These are phyloP conservation scores for Cladosporium sp. DNA, from an alignment of 2,329 filamentous ascomycete species.

Conservation along the genomic window DNA sequence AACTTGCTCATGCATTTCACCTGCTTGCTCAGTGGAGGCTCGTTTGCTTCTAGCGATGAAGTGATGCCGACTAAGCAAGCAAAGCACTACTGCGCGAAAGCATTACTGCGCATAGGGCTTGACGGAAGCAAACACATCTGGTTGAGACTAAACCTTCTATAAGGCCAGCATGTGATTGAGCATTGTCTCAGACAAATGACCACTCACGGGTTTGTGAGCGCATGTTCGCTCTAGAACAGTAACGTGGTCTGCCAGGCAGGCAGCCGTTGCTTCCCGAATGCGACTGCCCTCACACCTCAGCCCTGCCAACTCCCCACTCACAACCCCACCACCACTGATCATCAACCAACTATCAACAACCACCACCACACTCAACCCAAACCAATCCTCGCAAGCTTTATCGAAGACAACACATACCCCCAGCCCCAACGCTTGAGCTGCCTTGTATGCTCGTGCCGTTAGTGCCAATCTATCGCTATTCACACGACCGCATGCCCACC, in stretches of 20 bases:
- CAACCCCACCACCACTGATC: not conserved
- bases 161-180: not conserved
- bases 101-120: not conserved
- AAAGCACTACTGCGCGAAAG: not conserved
- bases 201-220: not conserved
- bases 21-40: not conserved
- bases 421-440: not conserved
- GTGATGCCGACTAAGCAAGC: not conserved
- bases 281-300: not conserved
- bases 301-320: not conserved
- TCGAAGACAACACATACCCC: not conserved
- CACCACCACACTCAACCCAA: not conserved
- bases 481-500: slow-evolving; percentile 10
- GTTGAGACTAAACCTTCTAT: not conserved
- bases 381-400: not conserved
- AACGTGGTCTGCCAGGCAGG: not conserved
- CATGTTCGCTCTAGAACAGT: not conserved
- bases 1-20: not conserved
- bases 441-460: slow-evolving; percentile 11
- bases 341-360: slow-evolving; percentile 3
- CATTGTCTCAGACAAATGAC: not conserved
- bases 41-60: not conserved
- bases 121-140: not conserved
- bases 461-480: slow-evolving; percentile 7
- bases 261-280: slow-evolving; percentile 1